Conservation (phyloP, 805 yeast species). For the Candida maris region DNA sequence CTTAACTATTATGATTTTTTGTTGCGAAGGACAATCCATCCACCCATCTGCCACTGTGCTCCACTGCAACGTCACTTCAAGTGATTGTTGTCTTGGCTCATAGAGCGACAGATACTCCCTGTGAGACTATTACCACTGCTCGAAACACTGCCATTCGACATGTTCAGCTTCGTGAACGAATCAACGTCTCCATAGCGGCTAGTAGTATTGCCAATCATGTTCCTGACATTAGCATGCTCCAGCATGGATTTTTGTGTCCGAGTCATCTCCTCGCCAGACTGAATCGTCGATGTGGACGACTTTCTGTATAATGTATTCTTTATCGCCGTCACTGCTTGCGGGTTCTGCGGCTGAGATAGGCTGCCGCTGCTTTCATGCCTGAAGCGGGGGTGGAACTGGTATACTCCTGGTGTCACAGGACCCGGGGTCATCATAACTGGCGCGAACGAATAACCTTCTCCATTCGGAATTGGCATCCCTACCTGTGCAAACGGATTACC, state of each 20-base stretch:
- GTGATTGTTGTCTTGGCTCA: conserved; percentile 6
- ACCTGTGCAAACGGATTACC: conserved; percentile 1
- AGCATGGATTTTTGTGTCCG: conserved; percentile 14
- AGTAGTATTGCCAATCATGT: conserved; percentile 19
- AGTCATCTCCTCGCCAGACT: conserved; percentile 20
- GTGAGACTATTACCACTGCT: conserved; percentile 17
- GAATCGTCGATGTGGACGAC: conserved; percentile 19
- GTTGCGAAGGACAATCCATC: too few relatives aligned
- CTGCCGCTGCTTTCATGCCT: conserved; percentile 10
- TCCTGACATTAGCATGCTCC: conserved; percentile 20
- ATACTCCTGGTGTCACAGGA: conserved; percentile 1
- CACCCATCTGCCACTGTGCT: too few relatives aligned
- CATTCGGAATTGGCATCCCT: conserved; percentile 2
- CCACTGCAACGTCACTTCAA: conserved; percentile 4
- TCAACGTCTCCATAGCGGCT: conserved; percentile 21
- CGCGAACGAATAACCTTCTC: conserved; percentile 9
- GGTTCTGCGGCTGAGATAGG: conserved; percentile 4
- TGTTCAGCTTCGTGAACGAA: conserved; percentile 14
- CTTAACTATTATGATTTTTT: too few relatives aligned
- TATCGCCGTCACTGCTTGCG: conserved; percentile 16
- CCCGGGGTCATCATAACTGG: not conserved
- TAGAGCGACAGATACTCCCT: conserved; percentile 13
- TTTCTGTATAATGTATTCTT: conserved; percentile 20
- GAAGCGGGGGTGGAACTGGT: conserved; percentile 17
- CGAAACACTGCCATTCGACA: conserved; percentile 16